A percentile compares a stretch with the other conserved stretches of the same genome.
Evolutionary conservation across 768 basidiomycete species (phyloP).

Genomic region (Leucosporidium creatinivorum): DNA sequence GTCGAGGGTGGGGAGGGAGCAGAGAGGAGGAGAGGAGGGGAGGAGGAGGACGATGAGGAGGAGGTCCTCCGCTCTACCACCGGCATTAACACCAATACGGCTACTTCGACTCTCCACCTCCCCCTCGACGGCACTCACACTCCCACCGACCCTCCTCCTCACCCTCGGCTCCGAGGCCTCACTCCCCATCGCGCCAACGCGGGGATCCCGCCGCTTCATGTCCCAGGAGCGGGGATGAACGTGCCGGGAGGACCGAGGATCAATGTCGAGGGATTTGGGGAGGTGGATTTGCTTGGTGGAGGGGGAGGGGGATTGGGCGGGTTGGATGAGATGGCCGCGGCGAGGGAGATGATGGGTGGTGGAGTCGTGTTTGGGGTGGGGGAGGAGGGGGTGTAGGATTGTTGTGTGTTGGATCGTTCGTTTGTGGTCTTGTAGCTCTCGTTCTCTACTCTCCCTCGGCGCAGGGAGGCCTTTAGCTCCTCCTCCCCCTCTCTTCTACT

Average conservation of each 20-base stretch:
- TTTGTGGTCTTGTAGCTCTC: background rate
- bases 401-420: background rate
- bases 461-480: too few relatives aligned
- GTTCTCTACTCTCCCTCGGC: background rate
- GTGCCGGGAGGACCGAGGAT: background rate
- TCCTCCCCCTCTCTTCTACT: background rate
- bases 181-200: background rate
- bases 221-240: background rate
- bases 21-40: background rate
- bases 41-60: slow-evolving; percentile 5
- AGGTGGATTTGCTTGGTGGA: background rate
- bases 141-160: too few relatives aligned
- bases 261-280: background rate
- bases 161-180: too few relatives aligned
- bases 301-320: background rate
- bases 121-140: background rate
- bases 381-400: background rate
- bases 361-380: background rate
- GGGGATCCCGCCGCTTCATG: background rate
- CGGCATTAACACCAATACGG: background rate
- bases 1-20: background rate
- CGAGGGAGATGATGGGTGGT: slow-evolving; percentile 21
- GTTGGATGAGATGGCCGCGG: slow-evolving; percentile 19
- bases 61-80: too few relatives aligned
- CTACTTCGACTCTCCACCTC: background rate